Base-by-base conservation (phyloP, 2,329 filamentous ascomycete genomes). In the Xylaria sp. region DNA sequence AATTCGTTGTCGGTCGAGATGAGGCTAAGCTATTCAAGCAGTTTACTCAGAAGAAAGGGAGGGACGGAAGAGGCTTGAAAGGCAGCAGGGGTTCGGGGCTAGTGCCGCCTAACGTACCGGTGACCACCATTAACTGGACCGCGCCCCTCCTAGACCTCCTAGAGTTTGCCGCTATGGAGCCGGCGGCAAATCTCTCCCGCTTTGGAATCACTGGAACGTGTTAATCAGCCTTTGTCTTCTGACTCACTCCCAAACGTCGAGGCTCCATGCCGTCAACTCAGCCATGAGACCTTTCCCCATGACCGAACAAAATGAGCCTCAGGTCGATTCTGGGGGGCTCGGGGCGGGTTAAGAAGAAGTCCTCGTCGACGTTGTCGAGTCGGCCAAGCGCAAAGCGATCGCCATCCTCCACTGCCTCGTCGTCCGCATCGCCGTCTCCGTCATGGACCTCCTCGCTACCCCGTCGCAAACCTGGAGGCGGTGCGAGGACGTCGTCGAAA, bases 281-380 rank as follows among this genome's bases (percentile, higher is more conserved):
- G 31, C 39, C 57, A 68, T 71, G 64, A 64, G 64, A 64, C 74
- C 75, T 76, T 76, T 70, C 68, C 72, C 56, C 58, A 51, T 42
- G 36, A 36, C 29, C 27, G 47, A 67, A n/a, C n/a, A n/a, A 67
- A 53, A 78, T 78, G 76, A 75, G 74, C 61, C 60, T 78, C 63
- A 70, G 74, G 66, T 72, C 71, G 59, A 76, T 76, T 70, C 66
- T 78, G 61, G 71, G 77, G 59, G 71, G 75, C 67, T 75, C 75
- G 59, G 71, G 71, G 70, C 76, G 75, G 74, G 74, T 77, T 76
- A 77, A 69, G 68, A 78, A 77, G 68, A 64, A 73, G 7, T 62
- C 74, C 11, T 72, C 72, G 53, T 69, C 67, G 33, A 67, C 67
- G 0, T 45, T 65, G 9, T 69, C 67, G 25, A 64, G 61, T 36